Base-by-base conservation (phyloP, 495 filamentous ascomycete genomes). In the Staphylotrichum tortipilum region DNA sequence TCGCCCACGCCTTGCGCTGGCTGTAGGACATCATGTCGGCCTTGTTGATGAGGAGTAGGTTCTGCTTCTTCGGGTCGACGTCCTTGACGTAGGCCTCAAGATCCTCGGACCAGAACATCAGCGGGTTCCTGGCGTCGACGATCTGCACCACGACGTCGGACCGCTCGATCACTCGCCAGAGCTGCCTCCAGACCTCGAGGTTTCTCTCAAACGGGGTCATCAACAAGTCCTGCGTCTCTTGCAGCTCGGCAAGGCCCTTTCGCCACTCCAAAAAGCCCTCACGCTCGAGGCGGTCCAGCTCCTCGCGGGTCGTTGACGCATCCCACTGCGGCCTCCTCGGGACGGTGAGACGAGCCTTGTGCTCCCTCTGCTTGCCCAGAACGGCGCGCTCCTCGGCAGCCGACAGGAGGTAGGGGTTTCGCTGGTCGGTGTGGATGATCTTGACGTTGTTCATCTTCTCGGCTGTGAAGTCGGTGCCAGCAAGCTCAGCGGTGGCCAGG, bases 131-230 rank as follows among this genome's bases (percentile, higher is more conserved):
- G 5, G 94, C 94, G 73, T 99, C 94, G 53, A 97, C 94, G 71
- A 99, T 99, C 74, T 99, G 94, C 39, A 97, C 92, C 3, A 99
- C 80, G 21, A 99, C 70, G 66, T 99, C 92, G 8, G 88, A 95
- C 21, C 94, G 78, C 72, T 99, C 94, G 58, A 99, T 95, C 41
- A 99, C 94, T 69, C 94, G 80, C 94, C 94, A 99, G 57, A 99
- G 61, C 67, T 99, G 94, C 62, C 94, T 80, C 94, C 94, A 99
- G 41, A 99, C 90, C 65, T 99, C 94, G 51, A 99, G 56, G 67
- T 99, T 99, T 29, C 92, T 78, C 76, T 99, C 94, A 59, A 99
- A 99, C 0, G 94, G 94, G 2, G 94, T 99, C 89, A 99, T 94
- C 44, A 97, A 73, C 47, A 99, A 71, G 66, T 97, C 94, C 36